phyloP scores from a whole-genome alignment of 2,329 filamentous ascomycete species.

The Aotearoamyces nothofagi region DNA sequence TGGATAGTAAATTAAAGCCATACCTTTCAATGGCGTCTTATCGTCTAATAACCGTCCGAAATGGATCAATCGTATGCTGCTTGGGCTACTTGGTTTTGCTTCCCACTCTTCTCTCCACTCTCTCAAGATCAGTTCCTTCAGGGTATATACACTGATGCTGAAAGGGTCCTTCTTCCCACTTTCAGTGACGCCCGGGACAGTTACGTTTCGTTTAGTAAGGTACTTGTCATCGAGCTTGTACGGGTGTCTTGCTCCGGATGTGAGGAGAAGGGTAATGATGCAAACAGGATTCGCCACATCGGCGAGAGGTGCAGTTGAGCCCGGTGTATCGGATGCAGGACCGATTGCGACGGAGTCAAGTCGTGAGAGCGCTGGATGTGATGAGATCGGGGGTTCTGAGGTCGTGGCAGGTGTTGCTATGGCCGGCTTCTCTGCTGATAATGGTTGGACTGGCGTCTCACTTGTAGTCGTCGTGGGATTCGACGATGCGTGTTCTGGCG shows the following conservation, averaged over 20 bases:
- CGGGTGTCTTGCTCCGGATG: conserved; percentile 69
- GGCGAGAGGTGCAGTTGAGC: conserved; percentile 4
- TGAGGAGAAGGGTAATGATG: conserved; percentile 71
- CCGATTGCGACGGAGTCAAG: conserved; percentile 15
- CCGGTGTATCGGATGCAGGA: conserved; percentile 8
- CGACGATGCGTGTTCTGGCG: no score
- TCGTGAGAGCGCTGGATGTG: background rate
- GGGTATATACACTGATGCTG: conserved; percentile 80
- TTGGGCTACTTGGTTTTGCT: conserved; percentile 68
- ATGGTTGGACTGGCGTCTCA: no score
- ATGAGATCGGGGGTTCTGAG: background rate
- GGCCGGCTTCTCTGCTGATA: background rate
- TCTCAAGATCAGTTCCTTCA: conserved; percentile 85
- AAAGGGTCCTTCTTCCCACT: conserved; percentile 58
- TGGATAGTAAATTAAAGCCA: no score
- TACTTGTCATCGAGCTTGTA: conserved; percentile 86
- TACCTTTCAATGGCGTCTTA: conserved; percentile 73
- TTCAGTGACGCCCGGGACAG: conserved; percentile 49
- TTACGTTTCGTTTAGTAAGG: conserved; percentile 64
- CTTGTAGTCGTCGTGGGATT: no score
- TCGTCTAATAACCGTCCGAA: conserved; percentile 87
- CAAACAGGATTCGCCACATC: conserved; percentile 31
- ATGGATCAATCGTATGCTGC: conserved; percentile 78
- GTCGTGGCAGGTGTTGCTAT: background rate
- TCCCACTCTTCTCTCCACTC: conserved; percentile 95